Conservation (phyloP, 148 eudicot genomes). For the Chenopodium formosanum region DNA sequence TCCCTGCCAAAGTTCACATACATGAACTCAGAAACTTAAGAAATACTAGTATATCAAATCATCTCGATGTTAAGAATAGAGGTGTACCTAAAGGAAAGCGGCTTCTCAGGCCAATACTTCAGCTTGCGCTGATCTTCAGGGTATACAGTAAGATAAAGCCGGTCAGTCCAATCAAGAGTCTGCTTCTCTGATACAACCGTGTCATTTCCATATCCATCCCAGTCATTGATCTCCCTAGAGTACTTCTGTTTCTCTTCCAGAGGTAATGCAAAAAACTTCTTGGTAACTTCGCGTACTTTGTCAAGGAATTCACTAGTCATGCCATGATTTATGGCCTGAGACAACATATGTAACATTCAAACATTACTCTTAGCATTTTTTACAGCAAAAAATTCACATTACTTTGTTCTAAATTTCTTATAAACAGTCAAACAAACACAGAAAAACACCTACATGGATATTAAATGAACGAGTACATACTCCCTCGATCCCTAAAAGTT, state of each 20-base stretch:
- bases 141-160: constrained; percentile 44
- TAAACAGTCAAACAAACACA: background rate
- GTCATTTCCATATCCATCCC: constrained; percentile 66
- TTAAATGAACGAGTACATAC: background rate
- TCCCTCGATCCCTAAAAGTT: too few species aligned
- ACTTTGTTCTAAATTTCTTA: background rate
- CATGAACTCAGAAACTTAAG: background rate
- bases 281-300: constrained; percentile 41
- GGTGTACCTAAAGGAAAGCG: constrained; percentile 45
- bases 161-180: constrained; percentile 60
- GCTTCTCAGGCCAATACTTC: constrained; percentile 61
- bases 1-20: constrained; percentile 19
- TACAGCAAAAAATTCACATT: background rate
- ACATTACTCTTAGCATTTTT: background rate
- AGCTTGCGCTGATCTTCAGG: constrained; percentile 46
- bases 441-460: background rate
- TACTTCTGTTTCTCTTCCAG: constrained; percentile 47
- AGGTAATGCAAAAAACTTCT: constrained; percentile 50
- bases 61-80: background rate
- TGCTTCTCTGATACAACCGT: constrained; percentile 40
- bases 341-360: background rate
- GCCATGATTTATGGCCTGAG: constrained; percentile 62
- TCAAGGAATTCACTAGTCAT: constrained; percentile 48
- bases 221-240: constrained; percentile 32
- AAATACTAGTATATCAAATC: background rate